Conservation (phyloP, 2,329 filamentous ascomycete genomes). For the Anthostomella pinea region DNA sequence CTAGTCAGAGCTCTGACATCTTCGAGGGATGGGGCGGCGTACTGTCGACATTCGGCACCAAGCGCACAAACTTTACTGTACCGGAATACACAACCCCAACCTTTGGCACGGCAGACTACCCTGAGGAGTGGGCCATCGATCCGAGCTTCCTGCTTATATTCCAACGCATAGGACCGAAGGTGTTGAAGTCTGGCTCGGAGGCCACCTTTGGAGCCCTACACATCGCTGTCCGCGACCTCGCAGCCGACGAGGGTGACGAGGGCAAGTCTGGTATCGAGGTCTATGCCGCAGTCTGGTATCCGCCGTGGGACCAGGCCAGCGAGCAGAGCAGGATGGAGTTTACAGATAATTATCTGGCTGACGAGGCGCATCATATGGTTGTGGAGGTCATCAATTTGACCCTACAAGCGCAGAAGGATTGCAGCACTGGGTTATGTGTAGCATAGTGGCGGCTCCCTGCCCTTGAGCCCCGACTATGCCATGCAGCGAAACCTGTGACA, state of each 20-base stretch:
- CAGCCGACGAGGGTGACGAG: constrained; percentile 6
- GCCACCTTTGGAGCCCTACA: constrained; percentile 16
- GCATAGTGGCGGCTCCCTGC: too few relatives aligned
- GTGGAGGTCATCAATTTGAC: constrained; percentile 20
- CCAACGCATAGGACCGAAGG: constrained; percentile 14
- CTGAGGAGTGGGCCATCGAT: constrained; percentile 10
- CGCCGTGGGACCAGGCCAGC: constrained; percentile 13
- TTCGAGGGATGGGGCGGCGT: constrained; percentile 20
- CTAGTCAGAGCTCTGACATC: constrained; percentile 9
- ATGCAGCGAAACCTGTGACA: too few relatives aligned
- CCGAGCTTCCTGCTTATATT: constrained; percentile 7
- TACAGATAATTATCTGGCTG: constrained; percentile 9
- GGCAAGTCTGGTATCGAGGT: constrained; percentile 14
- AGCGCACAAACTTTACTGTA: constrained; percentile 17
- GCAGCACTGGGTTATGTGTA: constrained; percentile 12
- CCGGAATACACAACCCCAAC: constrained; percentile 12
- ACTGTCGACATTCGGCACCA: constrained; percentile 11
- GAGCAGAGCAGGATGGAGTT: constrained; percentile 7
- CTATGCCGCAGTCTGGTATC: constrained; percentile 19
- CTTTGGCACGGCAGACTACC: constrained; percentile 13
- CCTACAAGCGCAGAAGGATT: constrained; percentile 13
- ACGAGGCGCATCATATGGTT: constrained; percentile 21
- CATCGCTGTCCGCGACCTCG: constrained; percentile 18
- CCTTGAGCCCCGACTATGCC: too few relatives aligned
- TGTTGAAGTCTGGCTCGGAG: constrained; percentile 5